phyloP scores from a whole-genome alignment of 2,329 filamentous ascomycete species.

The Aspergillus sp. region DNA sequence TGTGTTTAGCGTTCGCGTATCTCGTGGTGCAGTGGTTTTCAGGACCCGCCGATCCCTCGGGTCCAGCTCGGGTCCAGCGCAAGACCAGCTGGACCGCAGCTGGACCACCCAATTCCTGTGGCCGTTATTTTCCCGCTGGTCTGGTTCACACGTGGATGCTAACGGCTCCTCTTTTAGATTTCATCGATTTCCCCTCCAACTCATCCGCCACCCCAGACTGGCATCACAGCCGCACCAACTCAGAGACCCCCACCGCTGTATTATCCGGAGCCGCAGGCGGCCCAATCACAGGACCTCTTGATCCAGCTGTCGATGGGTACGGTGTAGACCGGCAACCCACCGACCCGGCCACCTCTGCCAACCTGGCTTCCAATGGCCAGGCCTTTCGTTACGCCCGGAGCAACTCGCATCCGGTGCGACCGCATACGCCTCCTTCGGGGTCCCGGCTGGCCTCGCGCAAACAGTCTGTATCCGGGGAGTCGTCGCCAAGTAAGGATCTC shows the following conservation, averaged over 20 bases:
- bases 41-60: slow-evolving; percentile 18
- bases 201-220: slow-evolving; percentile 53
- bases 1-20: slow-evolving; percentile 32
- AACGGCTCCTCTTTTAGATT: slow-evolving; percentile 16
- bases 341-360: slow-evolving; percentile 38
- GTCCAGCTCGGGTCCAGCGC: background rate
- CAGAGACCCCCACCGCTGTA: slow-evolving; percentile 62
- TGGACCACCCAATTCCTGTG: slow-evolving; percentile 3
- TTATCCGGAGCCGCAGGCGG: slow-evolving; percentile 50
- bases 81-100: slow-evolving; percentile 8
- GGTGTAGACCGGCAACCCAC: slow-evolving; percentile 33
- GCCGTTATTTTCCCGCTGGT: slow-evolving; percentile 2
- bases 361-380: slow-evolving; percentile 35
- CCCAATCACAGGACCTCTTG: slow-evolving; percentile 35
- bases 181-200: slow-evolving; percentile 40
- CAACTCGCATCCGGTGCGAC: slow-evolving; percentile 52
- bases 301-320: slow-evolving; percentile 41
- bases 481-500: slow-evolving; percentile 33
- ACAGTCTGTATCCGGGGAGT: slow-evolving; percentile 32
- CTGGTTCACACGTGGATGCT: slow-evolving; percentile 12
- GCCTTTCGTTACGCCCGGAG: slow-evolving; percentile 50
- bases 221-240: slow-evolving; percentile 71
- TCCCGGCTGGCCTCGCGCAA: slow-evolving; percentile 37
- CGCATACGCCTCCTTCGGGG: slow-evolving; percentile 46
- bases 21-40: slow-evolving; percentile 18